These are phyloP conservation scores for Podila verticillata DNA, from an alignment of 192 early-diverging fungal genomes.

Conservation along the genomic window DNA sequence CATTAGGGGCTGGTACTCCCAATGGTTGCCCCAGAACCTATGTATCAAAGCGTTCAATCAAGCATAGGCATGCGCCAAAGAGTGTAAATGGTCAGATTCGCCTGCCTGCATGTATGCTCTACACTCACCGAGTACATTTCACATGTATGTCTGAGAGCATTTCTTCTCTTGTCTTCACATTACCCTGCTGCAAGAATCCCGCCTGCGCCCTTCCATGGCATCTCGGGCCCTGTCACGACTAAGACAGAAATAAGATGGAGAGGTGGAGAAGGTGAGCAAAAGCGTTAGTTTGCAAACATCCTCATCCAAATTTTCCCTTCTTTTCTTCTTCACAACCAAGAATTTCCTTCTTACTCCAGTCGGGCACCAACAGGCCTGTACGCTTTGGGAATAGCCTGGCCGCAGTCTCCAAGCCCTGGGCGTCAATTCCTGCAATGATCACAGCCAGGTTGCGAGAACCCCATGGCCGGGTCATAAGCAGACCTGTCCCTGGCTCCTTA, in stretches of 20 bases:
- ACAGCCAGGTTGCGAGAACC: constrained; percentile 40
- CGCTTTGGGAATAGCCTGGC: constrained; percentile 58
- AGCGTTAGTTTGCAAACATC: not conserved
- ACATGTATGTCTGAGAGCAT: not conserved
- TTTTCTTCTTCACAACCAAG: not conserved
- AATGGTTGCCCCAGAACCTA: constrained; percentile 49
- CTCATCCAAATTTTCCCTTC: not conserved
- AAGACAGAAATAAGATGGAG: constrained; percentile 1
- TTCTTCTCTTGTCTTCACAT: not conserved
- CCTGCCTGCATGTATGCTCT: not conserved
- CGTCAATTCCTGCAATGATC: constrained; percentile 57
- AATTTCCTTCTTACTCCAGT: constrained; percentile 53
- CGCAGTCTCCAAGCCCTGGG: constrained; percentile 48
- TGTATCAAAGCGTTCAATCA: not conserved
- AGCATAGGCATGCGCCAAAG: not conserved
- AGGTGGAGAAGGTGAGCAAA: not conserved
- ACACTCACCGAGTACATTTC: not conserved
- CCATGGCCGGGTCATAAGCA: constrained; percentile 57
- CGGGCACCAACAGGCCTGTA: constrained; percentile 60
- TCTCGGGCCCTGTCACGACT: constrained; percentile 58
- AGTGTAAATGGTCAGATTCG: not conserved
- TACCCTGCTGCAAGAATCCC: constrained; percentile 64
- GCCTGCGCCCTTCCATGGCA: constrained; percentile 59
- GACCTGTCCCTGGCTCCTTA: constrained; percentile 37
- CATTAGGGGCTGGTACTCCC: constrained; percentile 37